phyloP scores from a whole-genome alignment of 768 basidiomycete genomes.

The Hortiboletus flavorubellus region DNA sequence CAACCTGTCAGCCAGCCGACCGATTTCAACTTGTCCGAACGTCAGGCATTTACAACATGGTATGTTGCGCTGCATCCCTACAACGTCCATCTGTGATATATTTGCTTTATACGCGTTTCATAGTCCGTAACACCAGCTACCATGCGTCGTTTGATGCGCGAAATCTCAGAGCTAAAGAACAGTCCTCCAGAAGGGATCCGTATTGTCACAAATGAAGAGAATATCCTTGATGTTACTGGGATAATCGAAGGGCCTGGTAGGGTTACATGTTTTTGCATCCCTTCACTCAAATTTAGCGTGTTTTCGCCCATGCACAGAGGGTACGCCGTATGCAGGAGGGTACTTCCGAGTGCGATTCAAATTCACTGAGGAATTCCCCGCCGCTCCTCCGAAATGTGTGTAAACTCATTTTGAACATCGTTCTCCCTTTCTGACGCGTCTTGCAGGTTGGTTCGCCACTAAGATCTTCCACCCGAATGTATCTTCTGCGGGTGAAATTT shows the following conservation, averaged over 20 bases:
- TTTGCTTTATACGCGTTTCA: neutral
- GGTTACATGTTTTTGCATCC: slow-evolving; percentile 24
- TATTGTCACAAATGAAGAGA: slow-evolving; percentile 80
- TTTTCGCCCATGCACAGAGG: slow-evolving; percentile 36
- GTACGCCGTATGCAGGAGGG: slow-evolving; percentile 70
- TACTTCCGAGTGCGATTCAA: slow-evolving; percentile 77
- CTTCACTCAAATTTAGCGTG: slow-evolving; percentile 4
- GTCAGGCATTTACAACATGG: slow-evolving; percentile 19
- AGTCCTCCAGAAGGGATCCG: slow-evolving; percentile 92
- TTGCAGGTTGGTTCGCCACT: slow-evolving; percentile 79
- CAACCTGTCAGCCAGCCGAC: slow-evolving; percentile 13
- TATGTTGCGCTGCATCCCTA: slow-evolving; percentile 8
- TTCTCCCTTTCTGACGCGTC: slow-evolving; percentile 3
- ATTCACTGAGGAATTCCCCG: slow-evolving; percentile 92
- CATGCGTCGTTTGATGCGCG: slow-evolving; percentile 85
- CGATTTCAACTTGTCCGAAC: slow-evolving; percentile 7
- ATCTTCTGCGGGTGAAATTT: slow-evolving; percentile 85
- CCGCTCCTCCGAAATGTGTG: slow-evolving; percentile 88
- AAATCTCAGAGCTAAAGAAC: slow-evolving; percentile 75
- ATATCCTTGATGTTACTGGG: slow-evolving; percentile 83
- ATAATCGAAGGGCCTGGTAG: slow-evolving; percentile 88
- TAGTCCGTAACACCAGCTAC: slow-evolving; percentile 50
- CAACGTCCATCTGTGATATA: neutral
- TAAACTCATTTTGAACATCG: neutral
- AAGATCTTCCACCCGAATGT: slow-evolving; percentile 99